These are phyloP conservation scores for Maudiozyma pseudohumilis DNA, from an alignment of 805 yeast genomes.

Conservation along the genomic window DNA sequence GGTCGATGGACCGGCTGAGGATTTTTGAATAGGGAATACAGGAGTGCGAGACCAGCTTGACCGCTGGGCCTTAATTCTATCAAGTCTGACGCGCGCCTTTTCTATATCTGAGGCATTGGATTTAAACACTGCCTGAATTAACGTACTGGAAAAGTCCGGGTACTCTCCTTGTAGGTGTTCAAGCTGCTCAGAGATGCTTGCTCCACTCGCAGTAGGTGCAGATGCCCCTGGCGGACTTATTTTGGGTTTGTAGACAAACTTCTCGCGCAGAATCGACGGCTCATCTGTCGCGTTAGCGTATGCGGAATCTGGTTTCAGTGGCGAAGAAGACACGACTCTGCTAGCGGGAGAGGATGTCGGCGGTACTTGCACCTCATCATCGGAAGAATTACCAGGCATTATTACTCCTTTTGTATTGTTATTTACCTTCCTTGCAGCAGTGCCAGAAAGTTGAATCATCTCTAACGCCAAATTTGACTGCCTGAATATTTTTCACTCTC, in stretches of 20 bases:
- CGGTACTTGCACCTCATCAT: conserved; percentile 38
- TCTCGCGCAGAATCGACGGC: conserved; percentile 29
- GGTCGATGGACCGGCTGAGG: not conserved
- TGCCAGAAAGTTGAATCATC: no score
- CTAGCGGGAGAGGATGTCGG: conserved; percentile 36
- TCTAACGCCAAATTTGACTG: no score
- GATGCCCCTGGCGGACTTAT: not conserved
- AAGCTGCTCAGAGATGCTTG: conserved; percentile 4
- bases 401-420: no score
- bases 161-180: conserved; percentile 20
- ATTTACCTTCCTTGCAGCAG: no score
- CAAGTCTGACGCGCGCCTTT: conserved; percentile 27
- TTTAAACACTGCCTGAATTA: conserved; percentile 32
- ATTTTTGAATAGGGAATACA: not conserved
- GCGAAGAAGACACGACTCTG: conserved; percentile 23
- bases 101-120: conserved; percentile 31
- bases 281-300: not conserved
- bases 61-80: conserved; percentile 22
- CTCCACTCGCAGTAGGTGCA: not conserved
- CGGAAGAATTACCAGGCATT: conserved; percentile 3
- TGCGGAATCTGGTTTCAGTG: conserved; percentile 11
- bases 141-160: conserved; percentile 26
- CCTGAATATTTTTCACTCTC: no score
- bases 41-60: conserved; percentile 15
- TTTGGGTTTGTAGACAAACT: conserved; percentile 33